These are phyloP conservation scores for Diplodia sapinea DNA, from an alignment of 2,329 filamentous ascomycete species.

Conservation along the genomic window DNA sequence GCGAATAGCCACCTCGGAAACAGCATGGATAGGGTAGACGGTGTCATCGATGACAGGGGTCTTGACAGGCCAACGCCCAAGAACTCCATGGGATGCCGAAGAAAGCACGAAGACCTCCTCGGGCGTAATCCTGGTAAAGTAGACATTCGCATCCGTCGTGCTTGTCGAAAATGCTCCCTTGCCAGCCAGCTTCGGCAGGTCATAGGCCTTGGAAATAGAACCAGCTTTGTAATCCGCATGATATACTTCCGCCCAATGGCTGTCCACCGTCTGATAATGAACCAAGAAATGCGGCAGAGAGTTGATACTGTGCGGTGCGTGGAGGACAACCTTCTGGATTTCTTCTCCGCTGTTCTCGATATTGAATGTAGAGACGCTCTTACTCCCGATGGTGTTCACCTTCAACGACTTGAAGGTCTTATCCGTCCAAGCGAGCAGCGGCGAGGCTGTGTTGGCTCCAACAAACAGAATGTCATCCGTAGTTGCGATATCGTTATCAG, in stretches of 20 bases:
- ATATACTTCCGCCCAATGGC: slow-evolving; percentile 84
- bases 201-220: slow-evolving; percentile 77
- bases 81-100: slow-evolving; percentile 75
- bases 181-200: slow-evolving; percentile 73
- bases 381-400: slow-evolving; percentile 69
- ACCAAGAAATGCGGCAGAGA: slow-evolving; percentile 84
- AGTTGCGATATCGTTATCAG: slow-evolving; percentile 73
- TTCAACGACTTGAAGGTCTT: slow-evolving; percentile 66
- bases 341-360: slow-evolving; percentile 47
- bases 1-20: slow-evolving; percentile 82
- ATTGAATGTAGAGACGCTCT: slow-evolving; percentile 51
- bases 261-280: slow-evolving; percentile 72
- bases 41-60: slow-evolving; percentile 33
- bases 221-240: slow-evolving; percentile 76
- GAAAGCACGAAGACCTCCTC: slow-evolving; percentile 76
- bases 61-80: slow-evolving; percentile 74
- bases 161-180: slow-evolving; percentile 79
- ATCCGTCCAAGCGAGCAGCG: slow-evolving; percentile 78
- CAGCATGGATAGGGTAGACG: slow-evolving; percentile 64
- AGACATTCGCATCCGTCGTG: slow-evolving; percentile 79
- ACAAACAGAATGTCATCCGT: slow-evolving; percentile 73
- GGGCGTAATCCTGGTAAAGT: slow-evolving; percentile 81
- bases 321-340: slow-evolving; percentile 65
- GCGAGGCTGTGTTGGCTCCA: slow-evolving; percentile 75
- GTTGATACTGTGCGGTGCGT: slow-evolving; percentile 74